These are phyloP conservation scores for Pulveroboletus sp. DNA, from an alignment of 768 basidiomycete species.

Conservation along the genomic window DNA sequence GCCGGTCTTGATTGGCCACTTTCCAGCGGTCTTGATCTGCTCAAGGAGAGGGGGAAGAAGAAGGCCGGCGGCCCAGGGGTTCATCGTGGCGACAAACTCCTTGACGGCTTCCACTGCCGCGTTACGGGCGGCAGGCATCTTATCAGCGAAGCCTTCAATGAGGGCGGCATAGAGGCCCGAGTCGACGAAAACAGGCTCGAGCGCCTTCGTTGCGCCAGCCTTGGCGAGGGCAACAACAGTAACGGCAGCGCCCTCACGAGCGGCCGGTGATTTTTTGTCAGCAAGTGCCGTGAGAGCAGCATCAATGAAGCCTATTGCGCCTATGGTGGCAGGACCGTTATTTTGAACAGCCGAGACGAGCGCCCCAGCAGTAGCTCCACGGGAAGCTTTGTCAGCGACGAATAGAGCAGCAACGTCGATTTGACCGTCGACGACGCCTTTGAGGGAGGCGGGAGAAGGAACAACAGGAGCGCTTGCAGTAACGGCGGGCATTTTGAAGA, in stretches of 20 bases:
- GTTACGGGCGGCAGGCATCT: conserved; percentile 82
- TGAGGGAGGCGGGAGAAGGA: conserved; percentile 67
- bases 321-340: conserved; percentile 76
- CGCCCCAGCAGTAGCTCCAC: conserved; percentile 63
- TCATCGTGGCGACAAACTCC: conserved; percentile 70
- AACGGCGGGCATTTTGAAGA: conserved; percentile 75
- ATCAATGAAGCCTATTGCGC: conserved; percentile 62
- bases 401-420: conserved; percentile 77
- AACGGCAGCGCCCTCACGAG: conserved; percentile 83
- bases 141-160: conserved; percentile 92
- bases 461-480: conserved; percentile 56
- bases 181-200: conserved; percentile 85
- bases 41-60: conserved; percentile 85
- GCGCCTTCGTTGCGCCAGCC: conserved; percentile 69
- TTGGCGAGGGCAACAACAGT: conserved; percentile 63
- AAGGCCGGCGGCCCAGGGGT: conserved; percentile 82
- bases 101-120: conserved; percentile 82
- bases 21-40: conserved; percentile 92
- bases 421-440: conserved; percentile 61
- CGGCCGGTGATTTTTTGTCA: conserved; percentile 93
- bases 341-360: conserved; percentile 77
- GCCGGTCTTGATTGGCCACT: conserved; percentile 96
- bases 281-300: conserved; percentile 78
- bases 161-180: conserved; percentile 84
- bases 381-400: conserved; percentile 77